phyloP scores from a whole-genome alignment of 129 eudicot genomes.

The Solidago caesia region DNA sequence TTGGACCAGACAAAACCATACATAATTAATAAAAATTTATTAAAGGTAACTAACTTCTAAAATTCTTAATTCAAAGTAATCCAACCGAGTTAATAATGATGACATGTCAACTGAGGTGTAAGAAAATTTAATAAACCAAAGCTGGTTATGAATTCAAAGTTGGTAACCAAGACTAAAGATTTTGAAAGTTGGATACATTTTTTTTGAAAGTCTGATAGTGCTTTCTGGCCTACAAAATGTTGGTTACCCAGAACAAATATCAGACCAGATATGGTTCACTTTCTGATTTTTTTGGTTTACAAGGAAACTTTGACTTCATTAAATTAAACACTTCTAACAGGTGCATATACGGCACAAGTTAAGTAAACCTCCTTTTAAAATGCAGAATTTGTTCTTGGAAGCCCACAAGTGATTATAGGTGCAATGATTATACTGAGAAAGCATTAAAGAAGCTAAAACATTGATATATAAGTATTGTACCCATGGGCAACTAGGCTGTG shows the following conservation, averaged over 20 bases:
- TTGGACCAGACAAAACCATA: too few species aligned
- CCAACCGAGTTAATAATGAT: not conserved
- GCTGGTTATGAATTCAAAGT: not conserved
- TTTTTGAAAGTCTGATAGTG: too few species aligned
- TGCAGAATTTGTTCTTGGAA: not conserved
- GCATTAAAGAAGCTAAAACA: not conserved
- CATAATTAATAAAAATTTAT: too few species aligned
- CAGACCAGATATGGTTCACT: not conserved
- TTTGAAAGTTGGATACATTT: too few species aligned
- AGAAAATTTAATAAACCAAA: not conserved
- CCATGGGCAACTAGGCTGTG: constrained; percentile 86
- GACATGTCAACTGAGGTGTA: not conserved
- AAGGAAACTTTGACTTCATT: too few species aligned
- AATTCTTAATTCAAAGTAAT: not conserved
- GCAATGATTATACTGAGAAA: not conserved
- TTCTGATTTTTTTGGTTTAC: too few species aligned
- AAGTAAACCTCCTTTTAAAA: not conserved
- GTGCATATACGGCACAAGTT: too few species aligned
- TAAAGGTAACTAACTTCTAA: too few species aligned
- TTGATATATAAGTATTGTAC: constrained; percentile 33
- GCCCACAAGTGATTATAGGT: not conserved
- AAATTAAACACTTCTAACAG: too few species aligned
- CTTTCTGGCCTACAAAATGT: not conserved
- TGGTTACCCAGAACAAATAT: not conserved
- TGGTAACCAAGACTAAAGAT: too few species aligned